Conservation (phyloP, 2,329 filamentous ascomycete species). For the Talaromyces sp. region DNA sequence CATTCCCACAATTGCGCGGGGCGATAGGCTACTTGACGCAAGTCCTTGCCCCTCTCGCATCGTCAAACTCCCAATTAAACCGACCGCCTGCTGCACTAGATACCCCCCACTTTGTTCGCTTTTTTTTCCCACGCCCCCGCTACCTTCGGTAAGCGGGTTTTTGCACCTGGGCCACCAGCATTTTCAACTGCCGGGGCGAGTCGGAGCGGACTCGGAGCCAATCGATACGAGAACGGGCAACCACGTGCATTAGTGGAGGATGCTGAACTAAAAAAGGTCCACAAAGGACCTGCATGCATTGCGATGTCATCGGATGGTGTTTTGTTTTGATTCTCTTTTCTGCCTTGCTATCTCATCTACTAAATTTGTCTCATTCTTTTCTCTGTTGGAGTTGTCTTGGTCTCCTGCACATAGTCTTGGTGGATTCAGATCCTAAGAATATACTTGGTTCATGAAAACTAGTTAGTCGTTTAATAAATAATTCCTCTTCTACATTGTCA, state of each 20-base stretch:
- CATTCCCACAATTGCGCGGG: background rate
- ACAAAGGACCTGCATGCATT: background rate
- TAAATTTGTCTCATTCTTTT: too few relatives aligned
- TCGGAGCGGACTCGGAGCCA: constrained; percentile 1
- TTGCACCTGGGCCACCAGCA: background rate
- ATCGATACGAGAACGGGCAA: background rate
- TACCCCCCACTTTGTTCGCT: background rate
- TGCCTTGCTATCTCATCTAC: background rate
- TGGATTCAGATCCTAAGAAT: background rate
- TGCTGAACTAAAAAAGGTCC: constrained; percentile 5
- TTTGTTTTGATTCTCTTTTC: background rate
- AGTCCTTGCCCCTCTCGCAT: background rate
- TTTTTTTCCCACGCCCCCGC: background rate
- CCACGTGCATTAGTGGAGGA: constrained; percentile 9
- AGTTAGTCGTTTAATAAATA: constrained; percentile 6
- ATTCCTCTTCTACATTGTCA: constrained; percentile 3
- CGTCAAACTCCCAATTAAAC: background rate
- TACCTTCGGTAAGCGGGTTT: background rate
- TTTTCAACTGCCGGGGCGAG: background rate
- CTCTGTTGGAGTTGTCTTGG: background rate
- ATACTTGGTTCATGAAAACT: constrained; percentile 3
- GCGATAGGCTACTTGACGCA: background rate
- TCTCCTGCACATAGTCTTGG: constrained; percentile 10
- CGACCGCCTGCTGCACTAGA: background rate
- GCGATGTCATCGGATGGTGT: constrained; percentile 12